phyloP scores from a whole-genome alignment of 768 basidiomycete species.

The Lyophyllum semitale region DNA sequence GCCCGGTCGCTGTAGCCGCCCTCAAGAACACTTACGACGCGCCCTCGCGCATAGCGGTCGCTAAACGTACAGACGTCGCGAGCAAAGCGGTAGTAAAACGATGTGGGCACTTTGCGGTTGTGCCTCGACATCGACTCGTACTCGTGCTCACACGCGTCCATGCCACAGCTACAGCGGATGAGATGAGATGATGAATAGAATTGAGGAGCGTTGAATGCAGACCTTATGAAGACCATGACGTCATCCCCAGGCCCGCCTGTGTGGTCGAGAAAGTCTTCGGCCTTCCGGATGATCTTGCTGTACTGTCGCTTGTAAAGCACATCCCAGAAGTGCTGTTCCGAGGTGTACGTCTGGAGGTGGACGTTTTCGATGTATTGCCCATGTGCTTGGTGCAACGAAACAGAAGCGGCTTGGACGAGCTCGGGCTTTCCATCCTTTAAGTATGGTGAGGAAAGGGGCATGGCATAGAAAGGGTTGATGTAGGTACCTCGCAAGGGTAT shows the following conservation, averaged over 20 bases:
- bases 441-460: too few relatives aligned
- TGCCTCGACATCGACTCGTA: constrained; percentile 90
- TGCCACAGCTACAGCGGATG: constrained; percentile 69
- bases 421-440: constrained; percentile 75
- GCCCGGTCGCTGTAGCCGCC: constrained; percentile 95
- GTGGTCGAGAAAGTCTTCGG: constrained; percentile 66
- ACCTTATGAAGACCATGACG: constrained; percentile 88
- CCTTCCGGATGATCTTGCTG: constrained; percentile 60
- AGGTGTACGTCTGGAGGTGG: constrained; percentile 74
- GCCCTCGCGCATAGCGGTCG: constrained; percentile 62
- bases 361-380: constrained; percentile 89
- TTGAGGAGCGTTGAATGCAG: constrained; percentile 9
- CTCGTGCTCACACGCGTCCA: constrained; percentile 95
- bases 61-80: constrained; percentile 69
- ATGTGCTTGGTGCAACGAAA: constrained; percentile 74
- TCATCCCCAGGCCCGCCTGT: constrained; percentile 70
- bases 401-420: constrained; percentile 85
- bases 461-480: neutral
- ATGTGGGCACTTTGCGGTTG: constrained; percentile 81
- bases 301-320: constrained; percentile 71
- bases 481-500: constrained; percentile 83
- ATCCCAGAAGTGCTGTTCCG: constrained; percentile 75
- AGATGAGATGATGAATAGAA: neutral
- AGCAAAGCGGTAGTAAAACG: constrained; percentile 86
- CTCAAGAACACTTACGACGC: constrained; percentile 87